Evolutionary conservation across 2,329 filamentous ascomycete genomes (phyloP).

Genomic region (Colletotrichum phormii): DNA sequence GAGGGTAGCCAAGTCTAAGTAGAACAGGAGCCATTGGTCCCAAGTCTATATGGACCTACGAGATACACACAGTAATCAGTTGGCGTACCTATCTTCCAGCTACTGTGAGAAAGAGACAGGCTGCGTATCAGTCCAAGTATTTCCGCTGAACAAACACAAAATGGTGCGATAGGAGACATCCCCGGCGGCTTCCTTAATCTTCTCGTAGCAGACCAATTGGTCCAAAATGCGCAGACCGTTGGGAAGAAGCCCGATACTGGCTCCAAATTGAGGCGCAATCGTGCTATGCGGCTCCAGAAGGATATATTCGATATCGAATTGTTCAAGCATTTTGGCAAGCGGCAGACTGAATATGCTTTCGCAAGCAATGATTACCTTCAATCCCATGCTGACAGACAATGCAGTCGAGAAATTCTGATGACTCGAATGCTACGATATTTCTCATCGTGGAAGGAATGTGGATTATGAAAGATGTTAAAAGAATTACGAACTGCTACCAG

Average conservation of each 20-base stretch:
- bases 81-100: background rate
- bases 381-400: too few species aligned
- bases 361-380: slow-evolving; percentile 57
- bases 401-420: too few species aligned
- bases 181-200: slow-evolving; percentile 33
- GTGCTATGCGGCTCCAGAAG: slow-evolving; percentile 56
- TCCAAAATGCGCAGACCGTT: slow-evolving; percentile 58
- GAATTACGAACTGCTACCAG: too few species aligned
- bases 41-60: too few species aligned
- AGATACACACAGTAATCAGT: too few species aligned
- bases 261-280: slow-evolving; percentile 58
- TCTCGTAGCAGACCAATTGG: slow-evolving; percentile 52
- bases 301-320: slow-evolving; percentile 58
- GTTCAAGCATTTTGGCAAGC: slow-evolving; percentile 51
- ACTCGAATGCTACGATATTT: too few species aligned
- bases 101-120: slow-evolving; percentile 21
- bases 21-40: too few species aligned
- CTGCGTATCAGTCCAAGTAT: too few species aligned
- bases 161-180: too few species aligned
- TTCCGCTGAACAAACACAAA: too few species aligned
- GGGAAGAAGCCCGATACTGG: slow-evolving; percentile 57
- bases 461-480: too few species aligned
- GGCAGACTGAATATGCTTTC: slow-evolving; percentile 56
- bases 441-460: too few species aligned
- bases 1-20: slow-evolving; percentile 41